Percentiles rank a stretch among this genome's conserved stretches.
Conservation (phyloP, 805 yeast genomes). For the Monosporozyma yasuniensis region DNA sequence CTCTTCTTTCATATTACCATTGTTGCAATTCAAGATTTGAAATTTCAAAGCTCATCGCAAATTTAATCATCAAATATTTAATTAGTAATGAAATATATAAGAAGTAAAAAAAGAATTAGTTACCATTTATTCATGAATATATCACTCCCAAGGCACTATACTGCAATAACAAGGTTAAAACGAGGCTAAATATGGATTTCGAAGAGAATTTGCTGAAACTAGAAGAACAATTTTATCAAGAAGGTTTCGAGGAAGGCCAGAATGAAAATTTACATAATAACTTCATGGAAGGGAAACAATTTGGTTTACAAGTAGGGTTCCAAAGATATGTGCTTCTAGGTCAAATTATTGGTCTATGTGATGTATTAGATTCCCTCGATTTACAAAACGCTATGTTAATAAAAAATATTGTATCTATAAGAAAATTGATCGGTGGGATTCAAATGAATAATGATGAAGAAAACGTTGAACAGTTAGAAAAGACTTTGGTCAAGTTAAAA, state of each 20-base stretch:
- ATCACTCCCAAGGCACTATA: no score
- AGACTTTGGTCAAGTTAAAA: slow-evolving; percentile 42
- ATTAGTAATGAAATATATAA: not conserved
- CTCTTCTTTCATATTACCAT: not conserved
- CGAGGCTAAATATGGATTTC: slow-evolving; percentile 1
- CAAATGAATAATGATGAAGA: slow-evolving; percentile 42
- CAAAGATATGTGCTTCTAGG: slow-evolving; percentile 67
- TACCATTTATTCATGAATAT: no score
- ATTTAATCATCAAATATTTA: not conserved
- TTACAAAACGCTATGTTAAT: slow-evolving; percentile 11
- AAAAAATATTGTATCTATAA: slow-evolving; percentile 18
- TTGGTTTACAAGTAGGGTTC: slow-evolving; percentile 72
- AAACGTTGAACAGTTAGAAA: slow-evolving; percentile 49
- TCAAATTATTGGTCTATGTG: slow-evolving; percentile 45
- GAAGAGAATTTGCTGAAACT: slow-evolving; percentile 46
- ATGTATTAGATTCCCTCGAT: slow-evolving; percentile 30
- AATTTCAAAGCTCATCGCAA: slow-evolving; percentile 1
- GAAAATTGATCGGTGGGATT: slow-evolving; percentile 23
- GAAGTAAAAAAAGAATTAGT: not conserved
- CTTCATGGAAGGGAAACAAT: slow-evolving; percentile 67
- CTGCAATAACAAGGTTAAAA: no score
- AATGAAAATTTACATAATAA: slow-evolving; percentile 52
- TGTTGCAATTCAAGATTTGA: not conserved
- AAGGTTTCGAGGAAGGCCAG: slow-evolving; percentile 68
- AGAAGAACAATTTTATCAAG: slow-evolving; percentile 50